phyloP scores from a whole-genome alignment of 2,329 filamentous ascomycete genomes.

The Diplodia sapinea region DNA sequence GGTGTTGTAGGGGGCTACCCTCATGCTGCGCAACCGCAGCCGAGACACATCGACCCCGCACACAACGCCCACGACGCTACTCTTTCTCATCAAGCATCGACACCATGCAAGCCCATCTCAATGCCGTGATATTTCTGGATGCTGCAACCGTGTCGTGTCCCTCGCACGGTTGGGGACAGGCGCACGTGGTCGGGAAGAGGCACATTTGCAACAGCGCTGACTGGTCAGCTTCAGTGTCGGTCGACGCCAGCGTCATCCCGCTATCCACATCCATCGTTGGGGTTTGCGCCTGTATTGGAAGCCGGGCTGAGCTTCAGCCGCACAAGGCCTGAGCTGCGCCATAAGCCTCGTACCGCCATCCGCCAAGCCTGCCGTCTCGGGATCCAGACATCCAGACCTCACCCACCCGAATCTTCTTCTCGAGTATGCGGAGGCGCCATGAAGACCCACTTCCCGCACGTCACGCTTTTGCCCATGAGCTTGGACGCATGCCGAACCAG shows the following conservation, averaged over 20 bases:
- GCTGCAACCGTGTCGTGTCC: not conserved
- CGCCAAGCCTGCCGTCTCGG: slow-evolving; percentile 15
- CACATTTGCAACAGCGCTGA: not conserved
- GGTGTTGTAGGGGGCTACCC: not conserved
- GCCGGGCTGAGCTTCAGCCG: slow-evolving; percentile 14
- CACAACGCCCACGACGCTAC: too few species aligned
- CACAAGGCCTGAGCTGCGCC: slow-evolving; percentile 6
- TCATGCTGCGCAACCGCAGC: not conserved
- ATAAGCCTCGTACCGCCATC: not conserved
- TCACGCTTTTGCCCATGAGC: not conserved
- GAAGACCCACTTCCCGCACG: not conserved
- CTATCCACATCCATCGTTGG: not conserved
- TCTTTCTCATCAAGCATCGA: not conserved
- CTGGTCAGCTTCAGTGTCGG: not conserved
- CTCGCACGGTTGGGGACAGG: not conserved
- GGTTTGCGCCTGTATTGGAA: slow-evolving; percentile 4
- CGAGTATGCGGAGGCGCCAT: not conserved
- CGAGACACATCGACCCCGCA: slow-evolving; percentile 11
- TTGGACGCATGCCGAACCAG: not conserved
- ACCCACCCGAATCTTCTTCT: not conserved
- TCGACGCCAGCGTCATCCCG: not conserved
- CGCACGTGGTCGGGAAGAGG: slow-evolving; percentile 9
- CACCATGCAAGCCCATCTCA: not conserved
- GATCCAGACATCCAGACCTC: not conserved
- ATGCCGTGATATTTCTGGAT: slow-evolving; percentile 6